Conservation (phyloP, 768 basidiomycete species). For the Agaricus sinodeliciosus region DNA sequence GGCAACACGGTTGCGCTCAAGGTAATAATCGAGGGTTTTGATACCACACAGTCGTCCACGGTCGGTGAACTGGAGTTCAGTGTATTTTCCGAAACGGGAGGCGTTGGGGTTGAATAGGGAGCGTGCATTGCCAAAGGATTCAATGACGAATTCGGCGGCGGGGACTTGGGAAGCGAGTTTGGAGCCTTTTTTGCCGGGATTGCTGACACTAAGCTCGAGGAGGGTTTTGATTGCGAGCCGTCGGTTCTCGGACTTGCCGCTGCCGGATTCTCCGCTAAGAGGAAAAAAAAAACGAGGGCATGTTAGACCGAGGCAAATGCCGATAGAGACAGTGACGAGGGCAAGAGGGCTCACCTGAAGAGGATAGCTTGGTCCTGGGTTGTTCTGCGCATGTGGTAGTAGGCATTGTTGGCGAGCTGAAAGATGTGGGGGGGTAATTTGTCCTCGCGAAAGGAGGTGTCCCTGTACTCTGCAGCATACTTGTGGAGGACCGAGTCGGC, state of each 20-base stretch:
- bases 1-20: constrained; percentile 87
- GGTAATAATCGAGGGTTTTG: constrained; percentile 95
- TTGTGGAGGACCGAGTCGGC: constrained; percentile 80
- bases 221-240: constrained; percentile 88
- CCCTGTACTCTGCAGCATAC: constrained; percentile 82
- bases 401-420: constrained; percentile 84
- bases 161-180: constrained; percentile 85
- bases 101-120: constrained; percentile 92
- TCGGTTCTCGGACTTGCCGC: constrained; percentile 90
- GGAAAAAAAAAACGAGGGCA: constrained; percentile 1
- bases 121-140: constrained; percentile 89
- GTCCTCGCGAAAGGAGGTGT: constrained; percentile 57
- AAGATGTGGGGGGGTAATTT: constrained; percentile 83
- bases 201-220: constrained; percentile 83
- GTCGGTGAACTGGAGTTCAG: constrained; percentile 94
- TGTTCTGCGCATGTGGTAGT: constrained; percentile 94
- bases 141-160: constrained; percentile 91
- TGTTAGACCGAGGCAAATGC: constrained; percentile 5
- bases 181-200: constrained; percentile 89
- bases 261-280: constrained; percentile 83
- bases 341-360: constrained; percentile 53
- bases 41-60: constrained; percentile 82
- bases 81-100: constrained; percentile 96
- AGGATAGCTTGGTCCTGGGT: constrained; percentile 89
- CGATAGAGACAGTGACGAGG: background rate